These are phyloP conservation scores for Colletotrichum cereale DNA, from an alignment of 2,329 filamentous ascomycete species.

Conservation along the genomic window DNA sequence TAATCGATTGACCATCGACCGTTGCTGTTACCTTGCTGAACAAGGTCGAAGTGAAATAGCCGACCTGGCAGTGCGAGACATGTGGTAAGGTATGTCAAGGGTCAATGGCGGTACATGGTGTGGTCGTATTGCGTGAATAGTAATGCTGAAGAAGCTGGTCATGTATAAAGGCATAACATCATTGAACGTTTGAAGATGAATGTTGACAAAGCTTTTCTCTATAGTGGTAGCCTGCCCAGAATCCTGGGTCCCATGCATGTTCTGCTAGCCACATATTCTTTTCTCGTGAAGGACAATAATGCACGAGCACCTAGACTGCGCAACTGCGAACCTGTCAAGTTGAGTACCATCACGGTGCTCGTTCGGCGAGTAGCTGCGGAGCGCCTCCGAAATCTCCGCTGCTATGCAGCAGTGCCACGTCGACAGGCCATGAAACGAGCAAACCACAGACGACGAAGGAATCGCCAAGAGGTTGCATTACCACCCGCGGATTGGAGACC, in stretches of 20 bases:
- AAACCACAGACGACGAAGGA: background rate
- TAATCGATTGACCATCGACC: background rate
- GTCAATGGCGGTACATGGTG: background rate
- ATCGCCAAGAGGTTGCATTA: background rate
- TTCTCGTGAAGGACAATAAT: background rate
- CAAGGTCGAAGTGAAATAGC: background rate
- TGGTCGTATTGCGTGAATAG: background rate
- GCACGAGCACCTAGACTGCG: background rate
- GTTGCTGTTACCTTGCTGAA: background rate
- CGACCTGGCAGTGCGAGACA: background rate
- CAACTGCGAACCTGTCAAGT: background rate
- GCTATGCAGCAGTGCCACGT: background rate
- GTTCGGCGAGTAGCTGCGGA: too few relatives aligned
- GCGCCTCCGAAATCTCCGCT: too few relatives aligned
- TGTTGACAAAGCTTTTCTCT: background rate
- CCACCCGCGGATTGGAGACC: conserved; percentile 1
- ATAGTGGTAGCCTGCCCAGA: background rate
- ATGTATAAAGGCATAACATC: background rate
- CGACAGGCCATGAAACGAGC: background rate
- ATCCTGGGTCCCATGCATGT: background rate
- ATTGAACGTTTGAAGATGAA: background rate
- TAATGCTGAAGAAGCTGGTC: background rate
- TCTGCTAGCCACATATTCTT: background rate
- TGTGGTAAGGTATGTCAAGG: background rate
- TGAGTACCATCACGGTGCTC: background rate